Evolutionary conservation across 2,329 filamentous ascomycete species (phyloP).

Genomic region (Botryosphaeria dothidea): DNA sequence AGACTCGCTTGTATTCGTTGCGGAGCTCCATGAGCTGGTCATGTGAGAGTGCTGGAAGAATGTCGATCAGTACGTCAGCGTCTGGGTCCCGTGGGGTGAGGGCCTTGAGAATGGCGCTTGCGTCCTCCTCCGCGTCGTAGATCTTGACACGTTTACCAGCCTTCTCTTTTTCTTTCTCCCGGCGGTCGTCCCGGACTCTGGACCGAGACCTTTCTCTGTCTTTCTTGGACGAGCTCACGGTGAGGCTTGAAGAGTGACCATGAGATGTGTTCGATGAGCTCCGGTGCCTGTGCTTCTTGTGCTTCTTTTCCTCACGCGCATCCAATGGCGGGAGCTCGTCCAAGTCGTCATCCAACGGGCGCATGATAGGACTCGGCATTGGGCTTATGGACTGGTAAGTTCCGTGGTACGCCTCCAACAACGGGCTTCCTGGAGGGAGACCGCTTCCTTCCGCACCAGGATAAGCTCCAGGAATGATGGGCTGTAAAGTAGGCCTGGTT

Average conservation of each 20-base stretch:
- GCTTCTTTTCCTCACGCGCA: slow-evolving; percentile 24
- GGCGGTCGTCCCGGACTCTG: slow-evolving; percentile 25
- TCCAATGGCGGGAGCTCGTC: slow-evolving; percentile 43
- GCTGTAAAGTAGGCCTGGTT: slow-evolving; percentile 43
- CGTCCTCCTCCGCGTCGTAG: slow-evolving; percentile 81
- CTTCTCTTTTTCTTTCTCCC: slow-evolving; percentile 44
- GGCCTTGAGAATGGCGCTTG: slow-evolving; percentile 72
- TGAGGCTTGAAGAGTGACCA: slow-evolving; percentile 32
- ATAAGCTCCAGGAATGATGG: slow-evolving; percentile 35
- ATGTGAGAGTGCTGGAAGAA: slow-evolving; percentile 80
- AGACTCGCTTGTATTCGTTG: slow-evolving; percentile 85
- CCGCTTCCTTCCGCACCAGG: slow-evolving; percentile 30
- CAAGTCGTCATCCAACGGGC: slow-evolving; percentile 57
- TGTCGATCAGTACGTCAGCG: slow-evolving; percentile 75
- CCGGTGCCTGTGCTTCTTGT: slow-evolving; percentile 17
- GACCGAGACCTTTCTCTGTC: slow-evolving; percentile 29
- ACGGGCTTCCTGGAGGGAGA: slow-evolving; percentile 72
- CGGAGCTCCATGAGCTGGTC: slow-evolving; percentile 86
- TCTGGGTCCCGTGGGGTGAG: slow-evolving; percentile 63
- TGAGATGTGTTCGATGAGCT: slow-evolving; percentile 28
- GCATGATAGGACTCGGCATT: slow-evolving; percentile 78
- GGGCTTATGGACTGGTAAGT: slow-evolving; percentile 94
- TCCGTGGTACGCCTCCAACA: slow-evolving; percentile 89
- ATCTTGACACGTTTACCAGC: slow-evolving; percentile 64
- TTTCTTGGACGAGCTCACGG: slow-evolving; percentile 31